Evolutionary conservation across 176 grass and related monocot genomes (phyloP).

Genomic region (Aegilops longissima): DNA sequence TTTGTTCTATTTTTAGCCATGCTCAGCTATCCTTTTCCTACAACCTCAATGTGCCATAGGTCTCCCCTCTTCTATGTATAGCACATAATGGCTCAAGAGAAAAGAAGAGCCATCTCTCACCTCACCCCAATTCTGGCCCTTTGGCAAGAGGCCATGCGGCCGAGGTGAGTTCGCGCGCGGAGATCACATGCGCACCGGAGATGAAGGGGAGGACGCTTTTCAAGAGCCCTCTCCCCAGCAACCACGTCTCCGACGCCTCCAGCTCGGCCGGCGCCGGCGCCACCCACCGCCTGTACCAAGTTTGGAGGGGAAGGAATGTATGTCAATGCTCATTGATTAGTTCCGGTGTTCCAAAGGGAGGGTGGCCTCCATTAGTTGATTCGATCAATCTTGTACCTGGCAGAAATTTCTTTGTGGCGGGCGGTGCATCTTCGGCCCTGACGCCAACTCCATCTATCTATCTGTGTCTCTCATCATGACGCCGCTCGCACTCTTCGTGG

Average conservation of each 20-base stretch:
- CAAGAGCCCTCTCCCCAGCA: constrained; percentile 42
- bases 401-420: constrained; percentile 80
- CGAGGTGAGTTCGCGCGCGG: constrained; percentile 31
- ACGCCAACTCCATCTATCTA: constrained; percentile 75
- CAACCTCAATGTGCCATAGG: constrained; percentile 14
- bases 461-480: constrained; percentile 73
- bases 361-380: not conserved
- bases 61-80: constrained; percentile 29
- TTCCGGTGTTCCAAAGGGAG: not conserved
- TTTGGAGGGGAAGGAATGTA: constrained; percentile 88
- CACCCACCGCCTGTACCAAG: constrained; percentile 65
- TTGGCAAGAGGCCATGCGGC: constrained; percentile 34
- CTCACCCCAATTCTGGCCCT: constrained; percentile 27
- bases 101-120: constrained; percentile 14
- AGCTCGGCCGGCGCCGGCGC: constrained; percentile 27
- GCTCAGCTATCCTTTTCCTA: not conserved
- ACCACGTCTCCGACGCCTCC: constrained; percentile 44
- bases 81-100: constrained; percentile 13
- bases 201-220: constrained; percentile 42
- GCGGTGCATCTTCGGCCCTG: constrained; percentile 86
- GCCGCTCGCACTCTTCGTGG: constrained; percentile 63
- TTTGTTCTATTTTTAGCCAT: constrained; percentile 35
- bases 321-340: not conserved
- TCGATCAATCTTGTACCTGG: not conserved
- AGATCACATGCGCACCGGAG: constrained; percentile 30